Evolutionary conservation across 2,329 filamentous ascomycete genomes (phyloP), one percentile per base, ranked within the genome.

Genomic region (Epichloe coenophiala): DNA sequence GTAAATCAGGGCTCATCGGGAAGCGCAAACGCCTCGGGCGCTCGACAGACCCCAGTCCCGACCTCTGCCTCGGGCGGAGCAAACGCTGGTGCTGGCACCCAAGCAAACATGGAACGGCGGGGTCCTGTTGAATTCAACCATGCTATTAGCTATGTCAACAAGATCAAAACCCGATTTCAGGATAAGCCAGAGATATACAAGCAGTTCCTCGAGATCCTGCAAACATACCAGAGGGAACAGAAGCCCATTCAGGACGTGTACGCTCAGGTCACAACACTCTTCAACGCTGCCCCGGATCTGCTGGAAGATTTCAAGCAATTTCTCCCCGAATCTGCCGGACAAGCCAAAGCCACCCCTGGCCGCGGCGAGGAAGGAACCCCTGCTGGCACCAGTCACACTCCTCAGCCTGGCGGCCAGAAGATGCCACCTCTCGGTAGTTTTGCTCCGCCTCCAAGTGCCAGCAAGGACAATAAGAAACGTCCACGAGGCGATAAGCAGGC

Each of bases 301-400:
- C 74, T 98, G 2, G 93, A 98, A 67, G 93, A 98, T 62, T 98
- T 98, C 65, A 98, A 98, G 66, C 93, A 98, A 63, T 98, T 98
- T 58, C 75, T 98, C 7, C 93, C 93, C 0, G 93, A 98, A 64
- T 94, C 91, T 42, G 76, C 78, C 36, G 70, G 70, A 13, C 68
- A 71, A 51, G 74, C 76, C 1, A 78, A 78, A 54, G 66, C 72
- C 5, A 73, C 55, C 67, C 80, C 60, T 19, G 64, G 65, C 5
- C 81, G 84, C 43, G 76, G 79, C 40, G 88, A 89, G 52, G 78
- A 66, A 27, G 61, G 57, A 5, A 57, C 61, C 2, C 58, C 69
- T 8, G 62, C 73, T 21, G 68, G 70, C 9, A 67, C 72, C 13
- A 72, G 69, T 44, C 75, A 77, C 51, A 80, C 77, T 12, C 77